These are phyloP conservation scores for Magnusiomyces tetraspermus DNA, from an alignment of 1,139 yeast species.

Conservation along the genomic window DNA sequence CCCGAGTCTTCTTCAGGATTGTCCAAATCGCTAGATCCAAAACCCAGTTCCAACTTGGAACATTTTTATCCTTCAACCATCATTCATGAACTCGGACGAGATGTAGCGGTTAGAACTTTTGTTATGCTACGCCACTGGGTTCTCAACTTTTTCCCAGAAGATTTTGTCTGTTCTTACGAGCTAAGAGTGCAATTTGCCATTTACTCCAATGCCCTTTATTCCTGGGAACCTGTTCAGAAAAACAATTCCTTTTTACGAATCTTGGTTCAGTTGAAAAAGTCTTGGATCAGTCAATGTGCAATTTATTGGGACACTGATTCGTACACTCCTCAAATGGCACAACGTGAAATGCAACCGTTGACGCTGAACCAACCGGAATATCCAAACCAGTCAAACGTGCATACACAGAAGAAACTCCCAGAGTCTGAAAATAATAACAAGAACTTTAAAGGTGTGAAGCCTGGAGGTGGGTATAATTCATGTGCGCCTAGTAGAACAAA, in stretches of 20 bases:
- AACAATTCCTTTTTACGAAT: conserved; percentile 25
- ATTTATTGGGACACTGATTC: conserved; percentile 30
- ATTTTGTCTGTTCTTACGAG: conserved; percentile 31
- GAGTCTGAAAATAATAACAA: not conserved
- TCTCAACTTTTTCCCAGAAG: conserved; percentile 40
- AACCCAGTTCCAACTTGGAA: not conserved
- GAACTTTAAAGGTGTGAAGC: conserved; percentile 7
- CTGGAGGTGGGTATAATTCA: conserved; percentile 23
- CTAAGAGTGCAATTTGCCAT: conserved; percentile 28
- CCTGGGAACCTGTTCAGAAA: conserved; percentile 23
- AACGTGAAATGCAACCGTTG: not conserved
- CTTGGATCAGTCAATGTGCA: conserved; percentile 31
- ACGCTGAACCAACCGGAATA: not conserved
- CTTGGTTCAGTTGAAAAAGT: conserved; percentile 30
- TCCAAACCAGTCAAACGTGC: not conserved
- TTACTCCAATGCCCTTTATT: conserved; percentile 26
- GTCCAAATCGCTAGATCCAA: no score
- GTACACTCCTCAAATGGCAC: not conserved
- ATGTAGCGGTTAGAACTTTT: conserved; percentile 74
- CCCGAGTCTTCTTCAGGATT: no score
- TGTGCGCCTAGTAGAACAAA: conserved; percentile 1
- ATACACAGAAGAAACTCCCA: not conserved
- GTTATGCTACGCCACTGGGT: conserved; percentile 87
- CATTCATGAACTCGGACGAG: conserved; percentile 43
- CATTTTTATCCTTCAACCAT: not conserved